Evolutionary conservation across 1,284 basidiomycete species (phyloP).

Genomic region (Austroboletus niveus): DNA sequence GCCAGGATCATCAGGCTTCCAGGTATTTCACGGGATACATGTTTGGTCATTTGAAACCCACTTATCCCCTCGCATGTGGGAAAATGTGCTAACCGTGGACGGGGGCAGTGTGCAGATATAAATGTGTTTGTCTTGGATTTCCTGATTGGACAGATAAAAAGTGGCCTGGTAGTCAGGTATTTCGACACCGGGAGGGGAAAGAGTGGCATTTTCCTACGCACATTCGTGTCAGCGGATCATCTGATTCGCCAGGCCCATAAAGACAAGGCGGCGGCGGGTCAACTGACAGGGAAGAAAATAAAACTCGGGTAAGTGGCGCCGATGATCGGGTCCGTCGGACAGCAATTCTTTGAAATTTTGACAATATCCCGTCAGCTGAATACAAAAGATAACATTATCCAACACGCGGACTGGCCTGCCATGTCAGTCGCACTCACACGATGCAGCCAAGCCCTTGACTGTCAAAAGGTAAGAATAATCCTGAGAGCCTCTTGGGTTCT

Average conservation of each 20-base stretch:
- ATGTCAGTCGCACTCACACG: not conserved
- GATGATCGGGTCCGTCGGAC: conserved; percentile 13
- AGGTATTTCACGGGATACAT: conserved; percentile 7
- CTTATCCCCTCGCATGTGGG: conserved; percentile 19
- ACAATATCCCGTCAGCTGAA: not conserved
- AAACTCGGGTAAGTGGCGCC: conserved; percentile 1
- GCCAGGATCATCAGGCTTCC: conserved; percentile 20
- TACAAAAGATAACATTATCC: not conserved
- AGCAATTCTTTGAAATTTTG: not conserved
- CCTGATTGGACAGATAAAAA: conserved; percentile 8
- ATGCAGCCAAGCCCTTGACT: conserved; percentile 6
- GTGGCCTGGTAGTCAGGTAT: conserved; percentile 14
- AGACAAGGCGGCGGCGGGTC: not conserved
- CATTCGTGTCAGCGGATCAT: conserved; percentile 8
- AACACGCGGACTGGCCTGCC: conserved; percentile 6
- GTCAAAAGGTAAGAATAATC: conserved; percentile 16
- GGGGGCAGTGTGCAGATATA: conserved; percentile 27
- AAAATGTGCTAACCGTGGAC: conserved; percentile 11
- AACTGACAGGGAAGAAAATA: conserved; percentile 8
- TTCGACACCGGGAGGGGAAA: conserved; percentile 15
- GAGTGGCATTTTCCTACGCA: conserved; percentile 12
- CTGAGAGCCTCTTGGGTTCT: not conserved
- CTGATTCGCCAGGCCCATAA: conserved; percentile 6
- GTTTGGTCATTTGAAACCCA: conserved; percentile 6
- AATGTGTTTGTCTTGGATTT: conserved; percentile 24